These are phyloP conservation scores for Sphenostylis stenocarpa DNA, from an alignment of 306 rosid species.

Conservation along the genomic window DNA sequence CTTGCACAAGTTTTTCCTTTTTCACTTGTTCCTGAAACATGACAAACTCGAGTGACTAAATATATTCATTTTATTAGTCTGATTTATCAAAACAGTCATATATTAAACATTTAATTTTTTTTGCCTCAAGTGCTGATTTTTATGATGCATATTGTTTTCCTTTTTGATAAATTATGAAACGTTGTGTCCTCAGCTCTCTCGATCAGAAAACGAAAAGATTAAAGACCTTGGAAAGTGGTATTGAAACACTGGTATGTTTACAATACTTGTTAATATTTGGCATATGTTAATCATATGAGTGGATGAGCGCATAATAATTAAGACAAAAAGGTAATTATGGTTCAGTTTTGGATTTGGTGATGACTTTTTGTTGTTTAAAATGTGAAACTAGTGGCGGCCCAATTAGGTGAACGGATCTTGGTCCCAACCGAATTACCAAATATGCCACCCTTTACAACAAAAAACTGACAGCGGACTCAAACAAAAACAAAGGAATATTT, in stretches of 20 bases:
- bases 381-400: background rate
- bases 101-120: background rate
- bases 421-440: background rate
- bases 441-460: background rate
- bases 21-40: background rate
- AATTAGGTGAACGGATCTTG: constrained; percentile 20
- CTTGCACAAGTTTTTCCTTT: background rate
- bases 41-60: background rate
- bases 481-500: background rate
- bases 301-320: background rate
- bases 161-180: no score
- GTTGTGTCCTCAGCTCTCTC: no score
- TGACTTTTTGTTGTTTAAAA: background rate
- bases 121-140: no score
- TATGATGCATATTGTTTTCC: no score
- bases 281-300: no score
- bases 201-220: no score
- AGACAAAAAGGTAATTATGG: no score
- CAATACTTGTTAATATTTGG: no score
- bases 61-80: no score
- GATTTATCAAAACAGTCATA: no score
- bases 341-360: background rate
- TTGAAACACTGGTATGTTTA: no score
- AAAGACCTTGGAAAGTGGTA: no score
- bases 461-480: background rate